Conservation (phyloP, 2,329 filamentous ascomycete genomes). For the Aureobasidium namibiae region DNA sequence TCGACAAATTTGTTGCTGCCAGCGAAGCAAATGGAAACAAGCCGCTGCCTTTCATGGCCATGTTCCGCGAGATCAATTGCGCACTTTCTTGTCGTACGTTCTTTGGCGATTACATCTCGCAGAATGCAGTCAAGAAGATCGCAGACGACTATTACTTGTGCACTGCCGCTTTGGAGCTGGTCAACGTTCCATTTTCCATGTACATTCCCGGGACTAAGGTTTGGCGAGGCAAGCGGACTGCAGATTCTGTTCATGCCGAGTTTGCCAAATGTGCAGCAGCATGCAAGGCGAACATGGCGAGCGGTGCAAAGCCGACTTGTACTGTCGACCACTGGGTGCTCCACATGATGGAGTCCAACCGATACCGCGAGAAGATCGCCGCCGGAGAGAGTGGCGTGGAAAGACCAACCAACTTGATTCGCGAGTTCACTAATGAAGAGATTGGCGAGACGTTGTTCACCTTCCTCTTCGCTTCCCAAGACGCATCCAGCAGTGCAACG, state of each 20-base stretch:
- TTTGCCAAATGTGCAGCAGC: slow-evolving; percentile 89
- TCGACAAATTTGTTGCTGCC: slow-evolving; percentile 66
- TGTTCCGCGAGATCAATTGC: slow-evolving; percentile 14
- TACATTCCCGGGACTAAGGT: slow-evolving; percentile 92
- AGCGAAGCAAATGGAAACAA: slow-evolving; percentile 49
- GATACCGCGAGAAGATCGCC: slow-evolving; percentile 69
- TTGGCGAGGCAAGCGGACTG: slow-evolving; percentile 94
- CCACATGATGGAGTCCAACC: slow-evolving; percentile 75
- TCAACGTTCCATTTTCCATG: slow-evolving; percentile 40
- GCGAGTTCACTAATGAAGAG: slow-evolving; percentile 81
- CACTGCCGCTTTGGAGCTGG: slow-evolving; percentile 11
- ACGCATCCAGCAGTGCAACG: slow-evolving; percentile 85
- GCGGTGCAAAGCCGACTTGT: slow-evolving; percentile 75
- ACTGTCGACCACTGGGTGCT: slow-evolving; percentile 94
- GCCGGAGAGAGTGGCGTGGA: slow-evolving; percentile 60
- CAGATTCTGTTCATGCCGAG: slow-evolving; percentile 83
- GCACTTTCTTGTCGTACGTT: slow-evolving; percentile 12
- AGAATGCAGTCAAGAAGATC: slow-evolving; percentile 11
- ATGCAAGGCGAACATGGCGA: slow-evolving; percentile 86
- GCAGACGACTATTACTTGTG: slow-evolving; percentile 11
- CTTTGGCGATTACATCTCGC: slow-evolving; percentile 13
- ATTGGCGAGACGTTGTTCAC: slow-evolving; percentile 91
- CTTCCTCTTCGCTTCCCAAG: slow-evolving; percentile 94
- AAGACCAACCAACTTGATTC: slow-evolving; percentile 75
- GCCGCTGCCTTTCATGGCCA: slow-evolving; percentile 6